These are phyloP conservation scores for Suillus ampliporus DNA, from an alignment of 768 basidiomycete species.

Conservation along the genomic window DNA sequence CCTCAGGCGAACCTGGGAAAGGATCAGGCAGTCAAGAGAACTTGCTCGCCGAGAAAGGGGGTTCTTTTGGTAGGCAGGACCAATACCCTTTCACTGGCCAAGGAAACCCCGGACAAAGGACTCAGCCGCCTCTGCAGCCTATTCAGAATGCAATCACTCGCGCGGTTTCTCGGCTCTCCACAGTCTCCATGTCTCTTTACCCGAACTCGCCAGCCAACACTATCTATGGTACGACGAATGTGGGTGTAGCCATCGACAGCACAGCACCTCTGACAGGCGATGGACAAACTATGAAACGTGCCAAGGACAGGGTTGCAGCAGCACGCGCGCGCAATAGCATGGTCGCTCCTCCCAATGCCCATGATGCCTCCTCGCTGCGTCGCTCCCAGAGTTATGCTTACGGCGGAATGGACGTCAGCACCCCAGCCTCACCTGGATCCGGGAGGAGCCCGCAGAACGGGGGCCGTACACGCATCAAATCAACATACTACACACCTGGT, in stretches of 20 bases:
- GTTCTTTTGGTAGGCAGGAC: slow-evolving; percentile 22
- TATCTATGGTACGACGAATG: slow-evolving; percentile 27
- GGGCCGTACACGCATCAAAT: slow-evolving; percentile 71
- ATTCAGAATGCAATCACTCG: slow-evolving; percentile 47
- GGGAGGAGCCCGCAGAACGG: slow-evolving; percentile 39
- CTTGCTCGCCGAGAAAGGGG: slow-evolving; percentile 12
- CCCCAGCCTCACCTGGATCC: slow-evolving; percentile 42
- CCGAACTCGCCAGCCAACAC: slow-evolving; percentile 46
- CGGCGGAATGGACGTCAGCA: slow-evolving; percentile 55
- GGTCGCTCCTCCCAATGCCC: slow-evolving; percentile 22
- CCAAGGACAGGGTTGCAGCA: slow-evolving; percentile 38
- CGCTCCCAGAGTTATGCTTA: slow-evolving; percentile 52
- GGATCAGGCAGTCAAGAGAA: slow-evolving; percentile 11
- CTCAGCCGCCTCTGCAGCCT: slow-evolving; percentile 43
- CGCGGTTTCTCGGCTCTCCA: slow-evolving; percentile 46
- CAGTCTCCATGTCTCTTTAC: slow-evolving; percentile 54
- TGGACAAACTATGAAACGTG: slow-evolving; percentile 42
- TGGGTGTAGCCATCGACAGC: slow-evolving; percentile 43
- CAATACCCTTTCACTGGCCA: slow-evolving; percentile 35
- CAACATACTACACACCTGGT: slow-evolving; percentile 65
- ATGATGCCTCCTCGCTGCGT: slow-evolving; percentile 28
- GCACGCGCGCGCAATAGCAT: slow-evolving; percentile 29
- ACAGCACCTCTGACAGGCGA: slow-evolving; percentile 46
- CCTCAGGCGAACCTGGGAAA: slow-evolving; percentile 19
- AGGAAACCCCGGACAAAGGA: slow-evolving; percentile 26